phyloP scores from a whole-genome alignment of 805 yeast species.

The Pichia sporocuriosa region DNA sequence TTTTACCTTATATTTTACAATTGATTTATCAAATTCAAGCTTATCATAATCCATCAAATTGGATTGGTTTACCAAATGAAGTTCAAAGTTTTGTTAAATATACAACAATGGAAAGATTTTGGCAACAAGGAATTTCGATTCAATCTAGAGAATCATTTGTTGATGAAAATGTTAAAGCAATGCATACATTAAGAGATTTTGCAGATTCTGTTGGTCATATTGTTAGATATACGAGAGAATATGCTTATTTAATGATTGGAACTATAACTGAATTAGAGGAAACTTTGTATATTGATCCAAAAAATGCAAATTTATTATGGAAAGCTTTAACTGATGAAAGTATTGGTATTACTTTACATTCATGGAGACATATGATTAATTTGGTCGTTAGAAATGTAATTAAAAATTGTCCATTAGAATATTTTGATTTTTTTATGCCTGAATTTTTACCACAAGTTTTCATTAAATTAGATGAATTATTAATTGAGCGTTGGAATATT shows the following conservation, averaged over 20 bases:
- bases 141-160: conserved; percentile 91
- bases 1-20: conserved; percentile 84
- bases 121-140: conserved; percentile 97
- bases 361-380: conserved; percentile 96
- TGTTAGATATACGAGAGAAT: conserved; percentile 91
- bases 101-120: conserved; percentile 86
- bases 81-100: conserved; percentile 90
- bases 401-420: conserved; percentile 76
- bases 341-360: conserved; percentile 84
- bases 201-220: conserved; percentile 97
- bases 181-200: conserved; percentile 88
- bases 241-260: conserved; percentile 84
- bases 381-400: conserved; percentile 80
- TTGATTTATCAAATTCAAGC: conserved; percentile 86
- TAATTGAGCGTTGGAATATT: conserved; percentile 69
- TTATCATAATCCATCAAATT: conserved; percentile 87
- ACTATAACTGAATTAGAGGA: conserved; percentile 87
- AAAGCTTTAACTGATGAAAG: conserved; percentile 79
- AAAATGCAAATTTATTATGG: conserved; percentile 70
- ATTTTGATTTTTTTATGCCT: conserved; percentile 61
- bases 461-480: conserved; percentile 62
- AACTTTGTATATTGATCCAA: conserved; percentile 80
- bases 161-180: conserved; percentile 90
- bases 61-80: conserved; percentile 80
- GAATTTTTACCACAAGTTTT: conserved; percentile 75